Base-by-base conservation (phyloP, 306 rosid genomes). In the Pterocarpus santalinus region DNA sequence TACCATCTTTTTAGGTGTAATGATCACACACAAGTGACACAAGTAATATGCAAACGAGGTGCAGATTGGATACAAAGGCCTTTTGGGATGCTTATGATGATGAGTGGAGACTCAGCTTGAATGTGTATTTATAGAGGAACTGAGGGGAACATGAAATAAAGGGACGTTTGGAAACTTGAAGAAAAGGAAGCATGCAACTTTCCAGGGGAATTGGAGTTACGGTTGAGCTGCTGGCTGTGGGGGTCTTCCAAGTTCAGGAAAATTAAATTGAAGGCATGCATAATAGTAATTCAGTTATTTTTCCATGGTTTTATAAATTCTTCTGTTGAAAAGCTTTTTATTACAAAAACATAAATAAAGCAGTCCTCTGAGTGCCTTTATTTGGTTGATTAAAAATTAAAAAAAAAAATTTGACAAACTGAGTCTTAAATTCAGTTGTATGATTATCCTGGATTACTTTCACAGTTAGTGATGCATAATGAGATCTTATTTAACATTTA, bases 121-220 rank as follows among this genome's bases (percentile, higher is more conserved):
- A 65, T 46, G 56, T 35, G 32, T 58, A 60, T 73, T 58, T 73
- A 78, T 66, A 77, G 79, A 41, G 62, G 10, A 36, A 28, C 7
- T 16, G 16, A 49, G 33, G 32, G 16, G 68, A 52, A 52, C 28
- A 70, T 33, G 74, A 70, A 49, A 75, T 32, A n/a, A 4, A 34
- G 52, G 53, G 66, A n/a, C 15, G 74, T 62, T 76, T 82, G 73
- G 74, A 69, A 41, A 62, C 0, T 72, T 16, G 7, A 17, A 52
- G 36, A 70, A 69, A 17, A 64, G 57, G 65, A 39, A 51, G 43
- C 64, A 63, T 11, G 63, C 5, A 13, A 34, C 7, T 46, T 75
- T 65, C 43, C 8, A 35, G 2, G 47, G 43, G 65, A 74, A 46
- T 15, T 22, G 76, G 57, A 65, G 15, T 15, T 6, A 44, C 28